Conservation (phyloP, 768 basidiomycete genomes). For the Kondoa malvinella region DNA sequence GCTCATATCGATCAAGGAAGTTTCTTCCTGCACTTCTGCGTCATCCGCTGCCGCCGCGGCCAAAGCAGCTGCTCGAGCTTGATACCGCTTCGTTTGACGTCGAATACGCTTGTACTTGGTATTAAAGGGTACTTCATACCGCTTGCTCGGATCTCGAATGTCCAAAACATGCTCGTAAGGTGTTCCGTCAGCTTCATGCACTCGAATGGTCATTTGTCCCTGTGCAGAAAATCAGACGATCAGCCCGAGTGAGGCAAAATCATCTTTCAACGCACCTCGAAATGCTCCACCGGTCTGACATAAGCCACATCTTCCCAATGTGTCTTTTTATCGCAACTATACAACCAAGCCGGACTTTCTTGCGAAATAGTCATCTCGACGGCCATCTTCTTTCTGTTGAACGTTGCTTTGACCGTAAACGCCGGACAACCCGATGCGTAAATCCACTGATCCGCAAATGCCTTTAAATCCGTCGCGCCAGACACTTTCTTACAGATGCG, state of each 20-base stretch:
- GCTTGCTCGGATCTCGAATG: constrained; percentile 67
- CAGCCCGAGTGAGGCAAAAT: background rate
- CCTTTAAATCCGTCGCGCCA: constrained; percentile 53
- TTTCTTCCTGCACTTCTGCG: constrained; percentile 75
- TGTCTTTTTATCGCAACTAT: constrained; percentile 15
- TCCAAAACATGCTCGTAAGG: constrained; percentile 97
- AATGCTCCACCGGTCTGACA: constrained; percentile 53
- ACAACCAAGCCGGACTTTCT: constrained; percentile 49
- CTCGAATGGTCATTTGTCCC: constrained; percentile 95
- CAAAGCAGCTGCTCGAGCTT: constrained; percentile 78
- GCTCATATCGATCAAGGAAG: constrained; percentile 83
- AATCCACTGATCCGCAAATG: constrained; percentile 98
- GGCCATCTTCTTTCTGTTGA: constrained; percentile 95
- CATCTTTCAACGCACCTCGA: constrained; percentile 46
- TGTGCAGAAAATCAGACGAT: background rate
- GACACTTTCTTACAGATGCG: constrained; percentile 82
- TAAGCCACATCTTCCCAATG: constrained; percentile 24
- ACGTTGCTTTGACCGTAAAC: constrained; percentile 73
- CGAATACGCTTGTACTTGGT: constrained; percentile 95
- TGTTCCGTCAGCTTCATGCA: constrained; percentile 97
- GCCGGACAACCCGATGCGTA: constrained; percentile 91
- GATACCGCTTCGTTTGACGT: constrained; percentile 84
- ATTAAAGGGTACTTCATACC: constrained; percentile 96
- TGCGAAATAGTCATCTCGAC: constrained; percentile 92
- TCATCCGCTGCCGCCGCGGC: constrained; percentile 75